phyloP scores from a whole-genome alignment of 345 rosid species.

The Camelina sativa region DNA sequence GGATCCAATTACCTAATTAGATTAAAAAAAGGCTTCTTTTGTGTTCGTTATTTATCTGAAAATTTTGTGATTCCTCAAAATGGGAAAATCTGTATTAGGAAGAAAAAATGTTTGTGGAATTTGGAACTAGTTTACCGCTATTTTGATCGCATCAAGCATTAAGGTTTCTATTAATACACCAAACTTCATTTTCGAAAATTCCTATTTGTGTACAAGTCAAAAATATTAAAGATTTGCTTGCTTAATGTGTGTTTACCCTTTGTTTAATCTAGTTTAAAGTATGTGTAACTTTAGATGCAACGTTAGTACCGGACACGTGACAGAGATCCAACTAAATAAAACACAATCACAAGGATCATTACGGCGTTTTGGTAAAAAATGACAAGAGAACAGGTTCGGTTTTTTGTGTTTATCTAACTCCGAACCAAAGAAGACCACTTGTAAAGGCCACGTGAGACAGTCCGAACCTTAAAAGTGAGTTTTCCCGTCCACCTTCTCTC shows the following conservation, averaged over 20 bases:
- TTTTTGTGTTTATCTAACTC: constrained; percentile 18
- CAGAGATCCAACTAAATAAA: background rate
- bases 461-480: constrained; percentile 14
- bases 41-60: constrained; percentile 33
- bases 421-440: constrained; percentile 24
- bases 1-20: constrained; percentile 6
- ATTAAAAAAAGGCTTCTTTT: constrained; percentile 1
- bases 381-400: constrained; percentile 26
- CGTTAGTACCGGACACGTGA: background rate
- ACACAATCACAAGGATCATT: background rate
- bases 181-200: constrained; percentile 9
- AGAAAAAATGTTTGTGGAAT: constrained; percentile 39
- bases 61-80: constrained; percentile 12
- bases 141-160: constrained; percentile 29
- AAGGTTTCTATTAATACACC: constrained; percentile 36
- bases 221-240: background rate
- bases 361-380: background rate
- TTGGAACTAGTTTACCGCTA: constrained; percentile 21
- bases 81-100: constrained; percentile 22
- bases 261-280: background rate
- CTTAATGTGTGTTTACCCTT: background rate
- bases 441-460: background rate
- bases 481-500: background rate
- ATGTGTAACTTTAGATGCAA: background rate
- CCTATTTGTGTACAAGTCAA: constrained; percentile 6